These are phyloP conservation scores for Steccherinum ochraceum DNA, from an alignment of 768 basidiomycete genomes.

Conservation along the genomic window DNA sequence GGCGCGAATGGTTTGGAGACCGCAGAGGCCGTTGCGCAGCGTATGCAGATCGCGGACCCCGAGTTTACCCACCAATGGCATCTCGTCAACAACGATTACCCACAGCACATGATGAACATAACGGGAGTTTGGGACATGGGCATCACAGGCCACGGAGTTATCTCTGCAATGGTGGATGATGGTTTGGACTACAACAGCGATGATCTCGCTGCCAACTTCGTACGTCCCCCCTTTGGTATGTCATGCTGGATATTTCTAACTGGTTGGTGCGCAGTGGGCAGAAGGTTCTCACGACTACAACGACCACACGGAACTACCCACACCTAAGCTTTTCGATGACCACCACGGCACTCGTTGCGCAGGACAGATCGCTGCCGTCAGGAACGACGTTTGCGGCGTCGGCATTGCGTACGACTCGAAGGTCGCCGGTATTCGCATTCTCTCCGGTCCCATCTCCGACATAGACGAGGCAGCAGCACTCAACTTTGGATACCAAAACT, in stretches of 20 bases:
- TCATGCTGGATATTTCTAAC: not conserved
- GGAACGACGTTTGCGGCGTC: slow-evolving; percentile 90
- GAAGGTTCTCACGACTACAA: slow-evolving; percentile 95
- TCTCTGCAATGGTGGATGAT: slow-evolving; percentile 89
- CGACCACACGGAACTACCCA: slow-evolving; percentile 82
- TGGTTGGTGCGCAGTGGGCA: slow-evolving; percentile 48
- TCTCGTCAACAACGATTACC: slow-evolving; percentile 79
- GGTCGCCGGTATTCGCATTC: slow-evolving; percentile 90
- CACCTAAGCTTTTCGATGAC: slow-evolving; percentile 83
- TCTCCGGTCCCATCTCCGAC: slow-evolving; percentile 92
- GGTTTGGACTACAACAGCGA: slow-evolving; percentile 86
- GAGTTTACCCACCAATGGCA: slow-evolving; percentile 90
- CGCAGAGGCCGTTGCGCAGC: slow-evolving; percentile 44
- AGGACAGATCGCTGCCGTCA: slow-evolving; percentile 89
- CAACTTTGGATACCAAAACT: slow-evolving; percentile 90
- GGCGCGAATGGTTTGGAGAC: slow-evolving; percentile 25
- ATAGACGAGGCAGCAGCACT: slow-evolving; percentile 92
- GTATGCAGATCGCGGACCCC: slow-evolving; percentile 74
- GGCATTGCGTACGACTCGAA: slow-evolving; percentile 91
- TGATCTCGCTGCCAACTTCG: slow-evolving; percentile 89
- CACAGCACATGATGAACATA: slow-evolving; percentile 88
- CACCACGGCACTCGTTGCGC: slow-evolving; percentile 98
- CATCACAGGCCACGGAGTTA: slow-evolving; percentile 80
- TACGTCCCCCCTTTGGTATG: slow-evolving; percentile 35
- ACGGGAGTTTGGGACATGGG: slow-evolving; percentile 88